Evolutionary conservation across 2,329 filamentous ascomycete species (phyloP), one percentile per base, ranked within the genome.

Genomic region (Scedosporium dehoogii): DNA sequence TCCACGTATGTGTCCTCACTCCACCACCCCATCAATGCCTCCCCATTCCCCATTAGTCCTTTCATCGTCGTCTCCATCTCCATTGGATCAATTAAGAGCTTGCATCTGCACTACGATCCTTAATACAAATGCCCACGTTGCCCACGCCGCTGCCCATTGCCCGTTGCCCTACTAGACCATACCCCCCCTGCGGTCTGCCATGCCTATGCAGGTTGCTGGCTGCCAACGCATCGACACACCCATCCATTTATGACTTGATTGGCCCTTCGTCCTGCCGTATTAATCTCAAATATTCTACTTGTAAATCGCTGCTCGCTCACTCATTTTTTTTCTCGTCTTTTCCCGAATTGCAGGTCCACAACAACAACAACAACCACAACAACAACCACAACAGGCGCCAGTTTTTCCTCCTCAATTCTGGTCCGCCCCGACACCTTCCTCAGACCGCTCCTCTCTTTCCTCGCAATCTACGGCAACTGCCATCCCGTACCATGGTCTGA

Each of bases 401-500:
- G 46, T 33, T 25, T 23, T 55, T n/a, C 59, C 59, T n/a, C 59
- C 59, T 7, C 59, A 61, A 56, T 41, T 61, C 59, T 61, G 59
- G 59, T 27, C 44, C 2, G 44, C 59, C 23, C 46, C 59, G 48
- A 61, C 59, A 55, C 59, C 59, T 51, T 61, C 59, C 48, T 48
- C 29, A 21, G 27, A 56, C 41, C 10, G 21, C 12, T 61, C 48
- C 23, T 53, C 48, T 53, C 48, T 21, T 21, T 53, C 59, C 18
- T 61, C 59, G 25, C 27, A 23, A 42, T 55, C 59, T 25, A 61
- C 48, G 23, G 48, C 21, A 53, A 53, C 46, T 29, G 27, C 18
- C 29, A 23, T 61, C 29, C 29, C 59, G 18, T 55, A 61, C 48
- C 59, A 56, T 7, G 59, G 59, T 21, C 16, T 61, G 29, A 61